A percentile compares a stretch with the other conserved stretches of the same genome.
Evolutionary conservation across 768 basidiomycete genomes (phyloP).

Genomic region (Boletus pseudo-olivaceus): DNA sequence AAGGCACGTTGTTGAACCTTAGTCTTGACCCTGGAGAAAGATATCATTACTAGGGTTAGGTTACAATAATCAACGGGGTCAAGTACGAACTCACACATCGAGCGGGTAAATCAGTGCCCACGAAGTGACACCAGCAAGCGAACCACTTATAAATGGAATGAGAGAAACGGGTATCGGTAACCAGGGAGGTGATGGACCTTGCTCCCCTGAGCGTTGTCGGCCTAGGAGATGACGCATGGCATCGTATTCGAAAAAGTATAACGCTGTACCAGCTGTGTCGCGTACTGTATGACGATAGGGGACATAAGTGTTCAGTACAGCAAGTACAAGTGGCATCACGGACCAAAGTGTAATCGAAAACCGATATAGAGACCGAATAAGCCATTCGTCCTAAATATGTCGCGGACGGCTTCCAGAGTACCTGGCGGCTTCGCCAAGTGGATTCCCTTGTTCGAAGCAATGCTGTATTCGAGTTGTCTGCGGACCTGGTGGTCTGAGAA

Average conservation of each 20-base stretch:
- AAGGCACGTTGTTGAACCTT: slow-evolving; percentile 93
- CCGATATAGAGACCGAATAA: slow-evolving; percentile 74
- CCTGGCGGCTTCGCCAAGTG: slow-evolving; percentile 72
- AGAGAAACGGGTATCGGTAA: slow-evolving; percentile 74
- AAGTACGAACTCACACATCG: slow-evolving; percentile 66
- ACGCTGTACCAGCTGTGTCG: slow-evolving; percentile 83
- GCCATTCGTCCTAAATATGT: slow-evolving; percentile 68
- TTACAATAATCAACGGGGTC: neutral
- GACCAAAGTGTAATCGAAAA: slow-evolving; percentile 82
- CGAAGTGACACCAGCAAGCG: slow-evolving; percentile 82
- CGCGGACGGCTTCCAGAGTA: slow-evolving; percentile 73
- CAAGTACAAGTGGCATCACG: slow-evolving; percentile 23
- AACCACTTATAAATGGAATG: slow-evolving; percentile 90
- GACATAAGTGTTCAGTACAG: neutral
- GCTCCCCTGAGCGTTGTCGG: slow-evolving; percentile 70
- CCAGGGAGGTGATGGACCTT: slow-evolving; percentile 81
- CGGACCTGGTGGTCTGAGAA: slow-evolving; percentile 55
- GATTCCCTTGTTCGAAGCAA: slow-evolving; percentile 76
- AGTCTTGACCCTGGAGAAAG: slow-evolving; percentile 71
- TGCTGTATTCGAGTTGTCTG: slow-evolving; percentile 87
- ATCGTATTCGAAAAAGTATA: slow-evolving; percentile 95
- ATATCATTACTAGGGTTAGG: neutral
- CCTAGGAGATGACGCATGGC: slow-evolving; percentile 86
- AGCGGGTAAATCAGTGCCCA: slow-evolving; percentile 93
- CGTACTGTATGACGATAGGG: slow-evolving; percentile 51